Conservation (phyloP, 208 protist species). For the Leishmania braziliensis region DNA sequence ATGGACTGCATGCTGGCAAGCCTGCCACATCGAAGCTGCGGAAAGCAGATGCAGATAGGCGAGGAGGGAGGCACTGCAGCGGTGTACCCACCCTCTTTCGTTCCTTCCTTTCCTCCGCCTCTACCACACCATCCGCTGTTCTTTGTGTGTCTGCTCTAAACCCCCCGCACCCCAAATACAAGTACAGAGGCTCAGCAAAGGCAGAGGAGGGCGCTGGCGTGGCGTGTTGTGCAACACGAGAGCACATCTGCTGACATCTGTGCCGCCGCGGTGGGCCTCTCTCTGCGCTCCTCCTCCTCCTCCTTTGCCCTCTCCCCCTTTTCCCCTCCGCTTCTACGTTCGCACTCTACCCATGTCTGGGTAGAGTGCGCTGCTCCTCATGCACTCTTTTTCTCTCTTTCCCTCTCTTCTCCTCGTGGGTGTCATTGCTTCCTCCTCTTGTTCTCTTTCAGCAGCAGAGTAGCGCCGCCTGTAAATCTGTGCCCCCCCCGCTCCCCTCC, state of each 20-base stretch:
- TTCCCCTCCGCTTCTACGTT: not conserved
- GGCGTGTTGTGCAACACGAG: not conserved
- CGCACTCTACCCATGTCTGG: not conserved
- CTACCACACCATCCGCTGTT: conserved; percentile 10
- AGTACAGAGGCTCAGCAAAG: not conserved
- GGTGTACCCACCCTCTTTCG: not conserved
- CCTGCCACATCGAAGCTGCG: not conserved
- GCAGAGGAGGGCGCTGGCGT: not conserved
- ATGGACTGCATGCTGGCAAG: not conserved
- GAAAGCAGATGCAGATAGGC: not conserved
- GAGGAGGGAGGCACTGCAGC: not conserved
- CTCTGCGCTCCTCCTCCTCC: conserved; percentile 3
- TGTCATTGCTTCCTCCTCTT: not conserved
- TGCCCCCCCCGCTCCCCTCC: not conserved
- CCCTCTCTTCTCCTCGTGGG: not conserved
- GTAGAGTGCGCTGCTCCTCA: not conserved
- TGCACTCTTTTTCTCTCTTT: conserved; percentile 17
- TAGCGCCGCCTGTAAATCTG: not conserved
- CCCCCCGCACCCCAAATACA: not conserved
- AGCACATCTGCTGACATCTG: not conserved
- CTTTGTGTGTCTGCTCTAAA: not conserved
- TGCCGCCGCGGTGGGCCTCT: not conserved
- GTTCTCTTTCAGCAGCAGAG: not conserved
- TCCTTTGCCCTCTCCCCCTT: not conserved
- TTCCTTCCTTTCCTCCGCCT: conserved; percentile 7